Percentiles rank a stretch among this genome's conserved stretches.
phyloP scores from a whole-genome alignment of 2,329 filamentous ascomycete species.

The Epichloe hybrida region DNA sequence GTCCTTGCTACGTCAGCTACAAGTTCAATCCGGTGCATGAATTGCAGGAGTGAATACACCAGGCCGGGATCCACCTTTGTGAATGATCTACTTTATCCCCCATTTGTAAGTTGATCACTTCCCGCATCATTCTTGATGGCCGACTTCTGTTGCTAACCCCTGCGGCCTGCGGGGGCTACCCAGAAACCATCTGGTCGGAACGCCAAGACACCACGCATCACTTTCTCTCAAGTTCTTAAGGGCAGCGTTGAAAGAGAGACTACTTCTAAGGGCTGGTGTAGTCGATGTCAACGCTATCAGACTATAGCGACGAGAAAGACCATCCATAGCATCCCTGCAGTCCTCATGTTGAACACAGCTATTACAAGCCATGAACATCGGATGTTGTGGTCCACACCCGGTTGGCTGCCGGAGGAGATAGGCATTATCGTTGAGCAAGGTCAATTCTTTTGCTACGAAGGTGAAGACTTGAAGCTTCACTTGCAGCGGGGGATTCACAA shows the following conservation, averaged over 20 bases:
- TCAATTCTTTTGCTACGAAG: slow-evolving; percentile 92
- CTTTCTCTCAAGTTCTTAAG: slow-evolving; percentile 87
- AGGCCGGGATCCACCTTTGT: slow-evolving; percentile 67
- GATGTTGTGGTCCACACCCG: slow-evolving; percentile 74
- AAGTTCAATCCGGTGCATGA: slow-evolving; percentile 67
- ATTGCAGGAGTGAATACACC: slow-evolving; percentile 76
- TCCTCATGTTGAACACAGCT: slow-evolving; percentile 80
- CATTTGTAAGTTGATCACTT: slow-evolving; percentile 16
- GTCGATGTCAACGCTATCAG: slow-evolving; percentile 80
- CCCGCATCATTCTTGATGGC: not conserved
- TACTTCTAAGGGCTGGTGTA: slow-evolving; percentile 85
- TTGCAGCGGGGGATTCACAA: slow-evolving; percentile 66
- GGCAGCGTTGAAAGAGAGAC: slow-evolving; percentile 81
- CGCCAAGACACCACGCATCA: slow-evolving; percentile 40
- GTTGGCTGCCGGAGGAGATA: slow-evolving; percentile 88
- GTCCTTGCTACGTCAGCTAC: slow-evolving; percentile 57
- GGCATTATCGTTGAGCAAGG: slow-evolving; percentile 81
- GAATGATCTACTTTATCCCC: slow-evolving; percentile 74
- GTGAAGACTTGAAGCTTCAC: slow-evolving; percentile 72
- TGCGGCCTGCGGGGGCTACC: not conserved
- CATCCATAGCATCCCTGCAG: slow-evolving; percentile 66
- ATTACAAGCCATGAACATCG: slow-evolving; percentile 59
- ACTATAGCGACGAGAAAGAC: slow-evolving; percentile 74
- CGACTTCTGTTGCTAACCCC: not conserved
- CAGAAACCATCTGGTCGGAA: slow-evolving; percentile 36